Conservation (phyloP, 2,329 filamentous ascomycete genomes). For the Periglandula ipomoeae region DNA sequence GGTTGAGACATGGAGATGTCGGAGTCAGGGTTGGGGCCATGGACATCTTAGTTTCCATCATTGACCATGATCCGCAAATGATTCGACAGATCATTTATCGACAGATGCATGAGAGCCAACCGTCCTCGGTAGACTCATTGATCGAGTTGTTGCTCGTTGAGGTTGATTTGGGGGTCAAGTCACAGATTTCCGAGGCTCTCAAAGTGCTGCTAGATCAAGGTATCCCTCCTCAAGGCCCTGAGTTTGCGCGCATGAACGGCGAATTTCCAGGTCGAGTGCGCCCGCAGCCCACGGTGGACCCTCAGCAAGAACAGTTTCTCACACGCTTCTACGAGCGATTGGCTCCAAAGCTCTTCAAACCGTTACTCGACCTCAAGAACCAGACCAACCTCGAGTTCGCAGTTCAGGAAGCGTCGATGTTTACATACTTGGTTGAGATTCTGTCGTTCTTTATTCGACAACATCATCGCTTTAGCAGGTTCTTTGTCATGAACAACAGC, state of each 20-base stretch:
- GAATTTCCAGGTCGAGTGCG: conserved; percentile 60
- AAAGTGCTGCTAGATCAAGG: conserved; percentile 82
- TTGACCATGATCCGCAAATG: conserved; percentile 92
- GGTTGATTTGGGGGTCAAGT: conserved; percentile 87
- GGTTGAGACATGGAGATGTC: conserved; percentile 75
- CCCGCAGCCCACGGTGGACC: conserved; percentile 43
- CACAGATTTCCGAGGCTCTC: conserved; percentile 89
- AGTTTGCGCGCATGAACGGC: conserved; percentile 54
- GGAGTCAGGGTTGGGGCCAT: conserved; percentile 84
- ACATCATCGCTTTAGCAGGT: conserved; percentile 78
- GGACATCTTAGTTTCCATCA: conserved; percentile 85
- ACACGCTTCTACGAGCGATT: conserved; percentile 84
- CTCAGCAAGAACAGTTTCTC: conserved; percentile 78
- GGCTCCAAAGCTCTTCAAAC: conserved; percentile 76
- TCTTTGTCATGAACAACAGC: conserved; percentile 74
- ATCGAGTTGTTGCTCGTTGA: conserved; percentile 89
- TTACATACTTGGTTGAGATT: conserved; percentile 84
- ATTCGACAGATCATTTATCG: conserved; percentile 90
- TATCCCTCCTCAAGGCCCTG: conserved; percentile 35
- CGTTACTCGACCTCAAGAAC: conserved; percentile 70
- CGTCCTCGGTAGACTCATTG: conserved; percentile 80
- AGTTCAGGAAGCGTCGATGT: conserved; percentile 81
- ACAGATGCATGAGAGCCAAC: conserved; percentile 78
- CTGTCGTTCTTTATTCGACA: conserved; percentile 89
- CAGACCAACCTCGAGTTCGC: conserved; percentile 61